Conservation (phyloP, 208 protist genomes). For the Leishmania braziliensis region DNA sequence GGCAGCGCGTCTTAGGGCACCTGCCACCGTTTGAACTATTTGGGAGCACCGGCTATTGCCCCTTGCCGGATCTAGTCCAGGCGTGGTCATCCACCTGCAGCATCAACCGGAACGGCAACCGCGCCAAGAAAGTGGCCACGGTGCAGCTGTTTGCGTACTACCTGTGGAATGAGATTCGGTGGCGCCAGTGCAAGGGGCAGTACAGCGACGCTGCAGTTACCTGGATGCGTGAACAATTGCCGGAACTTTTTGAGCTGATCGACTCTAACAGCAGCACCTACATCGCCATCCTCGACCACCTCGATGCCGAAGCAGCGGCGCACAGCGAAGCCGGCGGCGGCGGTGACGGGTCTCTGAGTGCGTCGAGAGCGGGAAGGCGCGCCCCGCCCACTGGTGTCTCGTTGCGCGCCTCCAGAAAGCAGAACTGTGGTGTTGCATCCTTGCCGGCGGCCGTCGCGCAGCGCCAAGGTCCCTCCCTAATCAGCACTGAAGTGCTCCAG, state of each 20-base stretch:
- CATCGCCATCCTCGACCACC: conserved; percentile 14
- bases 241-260: conserved; percentile 18
- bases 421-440: not conserved
- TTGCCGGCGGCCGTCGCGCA: not conserved
- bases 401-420: not conserved
- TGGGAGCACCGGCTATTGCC: conserved; percentile 55
- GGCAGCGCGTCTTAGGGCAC: conserved; percentile 27
- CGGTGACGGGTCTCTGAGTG: not conserved
- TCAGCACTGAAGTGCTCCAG: conserved; percentile 15
- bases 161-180: conserved; percentile 33
- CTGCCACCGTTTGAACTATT: conserved; percentile 63
- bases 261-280: conserved; percentile 24
- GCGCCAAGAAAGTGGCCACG: not conserved
- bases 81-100: conserved; percentile 37
- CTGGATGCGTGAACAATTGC: conserved; percentile 23
- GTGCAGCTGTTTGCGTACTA: conserved; percentile 23
- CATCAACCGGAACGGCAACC: not conserved
- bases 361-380: not conserved
- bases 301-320: conserved; percentile 12
- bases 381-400: not conserved
- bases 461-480: conserved; percentile 6
- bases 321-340: not conserved
- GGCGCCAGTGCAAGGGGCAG: conserved; percentile 26
- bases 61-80: conserved; percentile 56
- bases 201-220: conserved; percentile 15